Conservation (phyloP, 331 rosid genomes). For the Malus hybrid region DNA sequence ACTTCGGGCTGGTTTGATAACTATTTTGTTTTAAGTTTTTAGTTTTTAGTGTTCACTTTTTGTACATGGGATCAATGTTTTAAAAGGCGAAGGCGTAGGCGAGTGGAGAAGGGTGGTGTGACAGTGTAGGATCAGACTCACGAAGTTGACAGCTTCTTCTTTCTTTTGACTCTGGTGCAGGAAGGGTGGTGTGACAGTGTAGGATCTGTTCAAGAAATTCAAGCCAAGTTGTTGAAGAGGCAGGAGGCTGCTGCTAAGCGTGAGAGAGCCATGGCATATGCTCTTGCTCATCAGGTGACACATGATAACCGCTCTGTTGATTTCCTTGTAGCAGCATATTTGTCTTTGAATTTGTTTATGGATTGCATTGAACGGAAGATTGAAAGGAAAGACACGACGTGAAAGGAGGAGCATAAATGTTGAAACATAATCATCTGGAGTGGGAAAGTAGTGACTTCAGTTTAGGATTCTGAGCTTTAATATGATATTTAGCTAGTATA, state of each 20-base stretch:
- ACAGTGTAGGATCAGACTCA: too few relatives aligned
- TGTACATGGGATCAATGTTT: background rate
- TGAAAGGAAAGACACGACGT: background rate
- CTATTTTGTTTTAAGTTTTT: too few relatives aligned
- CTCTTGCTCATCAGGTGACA: constrained; percentile 89
- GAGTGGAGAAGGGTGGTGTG: too few relatives aligned
- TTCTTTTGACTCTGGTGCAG: constrained; percentile 32
- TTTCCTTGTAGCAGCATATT: background rate
- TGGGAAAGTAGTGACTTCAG: background rate
- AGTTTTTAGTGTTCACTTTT: background rate
- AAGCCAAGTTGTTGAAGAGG: constrained; percentile 78
- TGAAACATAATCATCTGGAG: background rate
- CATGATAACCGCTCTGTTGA: constrained; percentile 3
- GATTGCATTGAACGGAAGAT: too few relatives aligned
- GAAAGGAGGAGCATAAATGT: background rate
- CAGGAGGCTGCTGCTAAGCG: constrained; percentile 99
- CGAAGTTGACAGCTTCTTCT: background rate
- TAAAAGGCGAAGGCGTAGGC: too few relatives aligned
- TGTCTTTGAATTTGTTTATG: background rate
- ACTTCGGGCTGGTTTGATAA: background rate
- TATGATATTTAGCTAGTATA: background rate
- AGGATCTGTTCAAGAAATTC: constrained; percentile 91
- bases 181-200: constrained; percentile 95
- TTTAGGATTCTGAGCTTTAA: background rate
- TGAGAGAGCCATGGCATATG: constrained; percentile 99